Evolutionary conservation across 805 yeast genomes (phyloP).

Genomic region (Metschnikowia colocasiae): DNA sequence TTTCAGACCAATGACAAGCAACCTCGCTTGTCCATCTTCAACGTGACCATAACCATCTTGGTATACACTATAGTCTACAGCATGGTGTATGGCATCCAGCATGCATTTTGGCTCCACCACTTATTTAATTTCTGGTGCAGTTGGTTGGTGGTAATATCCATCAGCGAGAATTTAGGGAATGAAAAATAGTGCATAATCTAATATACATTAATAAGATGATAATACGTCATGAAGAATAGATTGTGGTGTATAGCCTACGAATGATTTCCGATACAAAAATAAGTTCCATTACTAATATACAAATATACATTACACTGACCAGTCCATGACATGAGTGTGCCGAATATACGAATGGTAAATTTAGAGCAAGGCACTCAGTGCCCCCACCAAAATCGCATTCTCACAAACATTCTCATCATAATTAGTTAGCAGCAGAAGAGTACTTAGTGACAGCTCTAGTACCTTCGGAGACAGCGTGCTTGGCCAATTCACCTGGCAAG

Average conservation of each 20-base stretch:
- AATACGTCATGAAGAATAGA: not conserved
- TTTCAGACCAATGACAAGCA: slow-evolving; percentile 2
- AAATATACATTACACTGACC: slow-evolving; percentile 22
- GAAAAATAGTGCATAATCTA: not conserved
- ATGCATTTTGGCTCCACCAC: slow-evolving; percentile 82
- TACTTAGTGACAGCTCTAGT: slow-evolving; percentile 40
- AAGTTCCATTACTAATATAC: slow-evolving; percentile 25
- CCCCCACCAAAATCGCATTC: slow-evolving; percentile 8
- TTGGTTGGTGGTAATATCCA: slow-evolving; percentile 34
- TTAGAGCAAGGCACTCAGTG: slow-evolving; percentile 18
- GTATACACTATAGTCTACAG: slow-evolving; percentile 57
- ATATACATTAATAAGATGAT: not conserved
- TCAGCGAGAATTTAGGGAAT: slow-evolving; percentile 2
- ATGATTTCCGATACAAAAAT: slow-evolving; percentile 12
- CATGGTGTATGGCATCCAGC: slow-evolving; percentile 70
- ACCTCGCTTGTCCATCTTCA: slow-evolving; percentile 4
- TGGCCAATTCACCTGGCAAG: slow-evolving; percentile 40
- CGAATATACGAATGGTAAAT: slow-evolving; percentile 15
- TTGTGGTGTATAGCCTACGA: no score
- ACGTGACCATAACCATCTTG: slow-evolving; percentile 28
- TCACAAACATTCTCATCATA: slow-evolving; percentile 15
- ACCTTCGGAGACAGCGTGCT: slow-evolving; percentile 40
- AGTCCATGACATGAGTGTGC: slow-evolving; percentile 18
- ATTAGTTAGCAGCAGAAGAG: slow-evolving; percentile 36
- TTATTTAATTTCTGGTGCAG: slow-evolving; percentile 63